Evolutionary conservation across 139 green algal genomes (phyloP), one percentile per base, ranked within the genome.

Genomic region (Picochlorum sp.): DNA sequence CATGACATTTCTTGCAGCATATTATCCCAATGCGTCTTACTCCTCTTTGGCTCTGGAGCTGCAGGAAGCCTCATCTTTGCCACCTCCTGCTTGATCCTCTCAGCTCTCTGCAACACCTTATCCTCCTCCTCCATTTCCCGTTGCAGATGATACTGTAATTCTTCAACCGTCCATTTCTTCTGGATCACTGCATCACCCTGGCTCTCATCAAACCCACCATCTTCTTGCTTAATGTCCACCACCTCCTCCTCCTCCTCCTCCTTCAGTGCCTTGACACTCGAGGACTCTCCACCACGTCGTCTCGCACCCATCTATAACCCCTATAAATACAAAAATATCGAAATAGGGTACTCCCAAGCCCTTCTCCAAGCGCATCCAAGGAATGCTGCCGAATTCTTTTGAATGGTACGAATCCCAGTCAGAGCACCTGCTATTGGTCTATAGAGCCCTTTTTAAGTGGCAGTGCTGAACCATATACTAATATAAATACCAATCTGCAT

Each of bases 1-100:
- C 90, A 98, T 60, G 84, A 66, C 85, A 96, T 96, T 74, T 99
- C 93, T 58, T 96, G 85, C 50, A 98, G 73, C 66, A 98, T 49
- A 66, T 86, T 73, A 66, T 99, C 90, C 91, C 94, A 96, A 70
- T 98, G 93, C 6, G 21, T 71, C 55, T 88, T 88, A 44, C 62
- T 70, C 4, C 76, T 77, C 73, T 88, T 85, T 5, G 76, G 81
- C 60, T 88, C 81, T 6, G 67, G 57, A n/a, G 26, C 28, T 38
- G 56, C n/a, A 47, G 24, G 9, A 7, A 62, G n/a, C 56, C 30
- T 44, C 31, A 59, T 14, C 13, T 6, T 10, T 4, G 37, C 13
- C 28, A n/a, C 5, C 5, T 26, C 24, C 23, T 64, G 24, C 14
- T 56, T 60, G 11, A 47, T 52, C 13, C 38, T 60, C 3, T 26